Evolutionary conservation across 2,329 filamentous ascomycete species (phyloP).

Genomic region (Penicillium capsulatum): DNA sequence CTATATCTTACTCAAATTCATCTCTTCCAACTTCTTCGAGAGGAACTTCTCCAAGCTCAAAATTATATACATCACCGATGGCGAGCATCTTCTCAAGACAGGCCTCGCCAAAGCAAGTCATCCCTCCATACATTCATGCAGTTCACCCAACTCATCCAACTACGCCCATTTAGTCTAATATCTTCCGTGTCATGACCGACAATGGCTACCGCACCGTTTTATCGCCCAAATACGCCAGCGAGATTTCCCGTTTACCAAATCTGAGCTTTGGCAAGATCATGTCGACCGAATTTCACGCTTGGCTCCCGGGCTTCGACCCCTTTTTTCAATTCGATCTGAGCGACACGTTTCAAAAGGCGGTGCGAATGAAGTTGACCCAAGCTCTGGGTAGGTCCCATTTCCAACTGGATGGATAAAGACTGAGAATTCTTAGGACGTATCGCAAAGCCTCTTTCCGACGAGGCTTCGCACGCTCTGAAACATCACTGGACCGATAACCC

Average conservation of each 20-base stretch:
- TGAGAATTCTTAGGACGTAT: slow-evolving; percentile 6
- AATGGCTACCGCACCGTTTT: slow-evolving; percentile 21
- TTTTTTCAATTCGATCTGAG: slow-evolving; percentile 12
- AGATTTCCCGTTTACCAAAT: slow-evolving; percentile 19
- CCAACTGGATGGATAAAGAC: too few species aligned
- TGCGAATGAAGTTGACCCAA: slow-evolving; percentile 24
- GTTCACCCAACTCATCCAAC: too few species aligned
- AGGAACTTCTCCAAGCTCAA: too few species aligned
- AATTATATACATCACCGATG: too few species aligned
- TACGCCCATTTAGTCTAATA: slow-evolving; percentile 6
- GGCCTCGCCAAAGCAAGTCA: too few species aligned
- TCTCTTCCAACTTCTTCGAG: too few species aligned
- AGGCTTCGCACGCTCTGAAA: slow-evolving; percentile 7
- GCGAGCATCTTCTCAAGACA: too few species aligned
- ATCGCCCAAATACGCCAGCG: slow-evolving; percentile 18
- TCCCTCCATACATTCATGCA: too few species aligned
- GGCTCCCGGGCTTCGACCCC: neutral
- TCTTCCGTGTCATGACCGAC: slow-evolving; percentile 17
- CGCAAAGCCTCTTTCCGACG: slow-evolving; percentile 10
- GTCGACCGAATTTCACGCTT: slow-evolving; percentile 13
- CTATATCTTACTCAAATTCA: too few species aligned
- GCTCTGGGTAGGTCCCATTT: slow-evolving; percentile 15
- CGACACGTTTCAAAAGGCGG: slow-evolving; percentile 17
- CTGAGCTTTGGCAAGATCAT: slow-evolving; percentile 18
- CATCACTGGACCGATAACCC: slow-evolving; percentile 10